These are phyloP conservation scores for Balansia obtecta DNA, from an alignment of 2,329 filamentous ascomycete species.

Conservation along the genomic window DNA sequence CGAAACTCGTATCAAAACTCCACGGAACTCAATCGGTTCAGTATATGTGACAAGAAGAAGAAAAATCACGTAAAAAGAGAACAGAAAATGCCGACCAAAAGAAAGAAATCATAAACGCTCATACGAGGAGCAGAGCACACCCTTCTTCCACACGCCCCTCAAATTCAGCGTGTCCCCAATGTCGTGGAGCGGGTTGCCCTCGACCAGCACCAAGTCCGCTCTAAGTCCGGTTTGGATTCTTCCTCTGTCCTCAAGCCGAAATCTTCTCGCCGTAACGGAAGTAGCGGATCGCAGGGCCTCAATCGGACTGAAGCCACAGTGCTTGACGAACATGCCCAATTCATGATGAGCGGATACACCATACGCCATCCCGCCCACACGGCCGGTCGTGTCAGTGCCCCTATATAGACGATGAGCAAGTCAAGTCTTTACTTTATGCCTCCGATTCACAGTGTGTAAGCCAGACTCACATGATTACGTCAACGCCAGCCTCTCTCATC, in stretches of 20 bases:
- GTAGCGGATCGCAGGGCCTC: slow-evolving; percentile 10
- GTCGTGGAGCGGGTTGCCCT: slow-evolving; percentile 7
- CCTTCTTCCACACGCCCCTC: slow-evolving; percentile 9
- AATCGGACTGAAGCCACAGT: slow-evolving; percentile 8
- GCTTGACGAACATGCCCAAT: slow-evolving; percentile 9
- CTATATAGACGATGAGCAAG: background rate
- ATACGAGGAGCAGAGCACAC: slow-evolving; percentile 5
- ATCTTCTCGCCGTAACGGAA: slow-evolving; percentile 6
- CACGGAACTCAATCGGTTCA: background rate
- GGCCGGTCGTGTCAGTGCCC: slow-evolving; percentile 9
- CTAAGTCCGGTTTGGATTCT: slow-evolving; percentile 6
- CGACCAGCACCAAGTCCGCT: slow-evolving; percentile 9
- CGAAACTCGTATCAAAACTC: background rate
- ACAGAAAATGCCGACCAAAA: too few species aligned
- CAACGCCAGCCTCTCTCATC: slow-evolving; percentile 7
- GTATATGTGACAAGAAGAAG: background rate
- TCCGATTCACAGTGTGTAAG: too few species aligned
- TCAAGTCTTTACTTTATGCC: background rate
- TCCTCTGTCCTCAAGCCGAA: slow-evolving; percentile 8
- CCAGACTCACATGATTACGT: slow-evolving; percentile 8
- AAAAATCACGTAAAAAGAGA: too few species aligned
- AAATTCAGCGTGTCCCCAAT: slow-evolving; percentile 5
- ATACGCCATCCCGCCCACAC: slow-evolving; percentile 7
- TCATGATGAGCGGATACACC: slow-evolving; percentile 9
- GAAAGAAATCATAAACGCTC: background rate